These are phyloP conservation scores for Xylariaceae sp. DNA, from an alignment of 2,329 filamentous ascomycete genomes.

Conservation along the genomic window DNA sequence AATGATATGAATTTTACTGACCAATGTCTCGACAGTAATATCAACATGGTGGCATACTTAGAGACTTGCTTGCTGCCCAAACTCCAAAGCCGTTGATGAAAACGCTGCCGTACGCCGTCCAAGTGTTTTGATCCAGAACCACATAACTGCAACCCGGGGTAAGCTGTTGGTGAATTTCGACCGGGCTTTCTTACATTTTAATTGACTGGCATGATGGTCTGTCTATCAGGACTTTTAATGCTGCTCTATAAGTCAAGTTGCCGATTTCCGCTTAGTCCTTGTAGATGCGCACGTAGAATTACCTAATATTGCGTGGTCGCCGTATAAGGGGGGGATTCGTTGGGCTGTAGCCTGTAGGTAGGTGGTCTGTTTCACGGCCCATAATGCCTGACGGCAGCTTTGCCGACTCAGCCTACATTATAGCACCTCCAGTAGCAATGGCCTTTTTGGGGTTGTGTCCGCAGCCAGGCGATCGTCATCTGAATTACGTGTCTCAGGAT, in stretches of 20 bases:
- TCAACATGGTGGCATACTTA: too few relatives aligned
- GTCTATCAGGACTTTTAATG: background rate
- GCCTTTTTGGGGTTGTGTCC: conserved; percentile 8
- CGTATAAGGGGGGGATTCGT: background rate
- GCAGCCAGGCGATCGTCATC: conserved; percentile 5
- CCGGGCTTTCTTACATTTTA: background rate
- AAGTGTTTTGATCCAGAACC: too few relatives aligned
- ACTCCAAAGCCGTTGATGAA: too few relatives aligned
- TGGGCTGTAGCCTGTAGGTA: background rate
- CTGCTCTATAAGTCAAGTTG: background rate
- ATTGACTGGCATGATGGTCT: background rate
- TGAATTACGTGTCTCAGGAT: background rate
- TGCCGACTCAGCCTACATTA: background rate
- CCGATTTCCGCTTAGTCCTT: background rate
- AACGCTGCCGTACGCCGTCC: too few relatives aligned
- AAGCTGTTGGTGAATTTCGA: background rate
- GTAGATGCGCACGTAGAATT: background rate
- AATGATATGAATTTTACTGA: too few relatives aligned
- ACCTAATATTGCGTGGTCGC: background rate
- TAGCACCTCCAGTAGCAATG: background rate
- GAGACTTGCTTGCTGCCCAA: too few relatives aligned
- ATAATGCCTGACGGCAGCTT: background rate
- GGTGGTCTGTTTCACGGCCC: too few relatives aligned
- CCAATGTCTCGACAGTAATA: too few relatives aligned
- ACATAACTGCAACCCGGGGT: too few relatives aligned